Percentiles rank a stretch among this genome's conserved stretches.
Evolutionary conservation across 176 grass and related monocot genomes (phyloP).

Genomic region (Eleusine coracana): DNA sequence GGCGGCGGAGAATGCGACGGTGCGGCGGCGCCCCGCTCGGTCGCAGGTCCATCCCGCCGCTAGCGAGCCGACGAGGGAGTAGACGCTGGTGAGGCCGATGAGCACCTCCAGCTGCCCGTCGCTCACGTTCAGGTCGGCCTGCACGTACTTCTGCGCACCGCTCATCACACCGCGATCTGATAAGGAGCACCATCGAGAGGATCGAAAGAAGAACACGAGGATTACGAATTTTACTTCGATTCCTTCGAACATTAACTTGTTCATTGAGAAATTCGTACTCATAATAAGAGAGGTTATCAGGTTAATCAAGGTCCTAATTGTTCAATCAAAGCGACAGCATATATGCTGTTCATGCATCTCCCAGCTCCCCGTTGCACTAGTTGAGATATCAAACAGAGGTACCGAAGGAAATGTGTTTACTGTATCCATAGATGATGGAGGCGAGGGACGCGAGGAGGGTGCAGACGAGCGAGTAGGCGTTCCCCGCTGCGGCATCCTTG

Average conservation of each 20-base stretch:
- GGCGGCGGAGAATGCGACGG: constrained; percentile 49
- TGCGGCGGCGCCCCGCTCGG: constrained; percentile 50
- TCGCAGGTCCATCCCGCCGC: constrained; percentile 62
- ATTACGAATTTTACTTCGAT: no score
- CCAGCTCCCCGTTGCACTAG: no score
- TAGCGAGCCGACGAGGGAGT: constrained; percentile 69
- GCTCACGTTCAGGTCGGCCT: constrained; percentile 46
- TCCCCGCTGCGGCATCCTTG: neutral
- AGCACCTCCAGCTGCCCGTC: constrained; percentile 69
- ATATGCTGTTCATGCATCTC: no score
- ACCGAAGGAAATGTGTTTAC: neutral
- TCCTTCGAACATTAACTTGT: no score
- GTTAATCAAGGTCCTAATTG: no score
- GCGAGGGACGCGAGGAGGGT: constrained; percentile 46
- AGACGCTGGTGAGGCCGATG: constrained; percentile 58
- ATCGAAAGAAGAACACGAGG: no score
- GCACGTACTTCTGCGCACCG: constrained; percentile 55
- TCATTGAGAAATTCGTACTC: no score
- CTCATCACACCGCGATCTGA: constrained; percentile 74
- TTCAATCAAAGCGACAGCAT: no score
- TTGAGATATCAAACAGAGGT: neutral
- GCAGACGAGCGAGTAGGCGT: constrained; percentile 35
- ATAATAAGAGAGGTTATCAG: no score
- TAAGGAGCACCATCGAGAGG: no score
- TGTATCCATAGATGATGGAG: constrained; percentile 58